These are phyloP conservation scores for Pharus latifolius DNA, from an alignment of 176 grass and related monocot species.

Conservation along the genomic window DNA sequence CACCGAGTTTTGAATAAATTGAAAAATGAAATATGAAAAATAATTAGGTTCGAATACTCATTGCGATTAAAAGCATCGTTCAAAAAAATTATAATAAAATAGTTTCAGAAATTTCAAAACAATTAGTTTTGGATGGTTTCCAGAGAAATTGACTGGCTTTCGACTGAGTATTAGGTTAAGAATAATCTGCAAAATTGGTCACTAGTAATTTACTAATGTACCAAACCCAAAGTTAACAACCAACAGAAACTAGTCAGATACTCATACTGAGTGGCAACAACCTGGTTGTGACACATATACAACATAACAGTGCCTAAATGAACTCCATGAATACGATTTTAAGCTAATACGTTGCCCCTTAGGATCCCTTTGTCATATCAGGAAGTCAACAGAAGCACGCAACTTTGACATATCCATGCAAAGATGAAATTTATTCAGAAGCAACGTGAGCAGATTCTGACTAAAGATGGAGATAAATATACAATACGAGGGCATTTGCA, in stretches of 20 bases:
- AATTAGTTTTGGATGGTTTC: not conserved
- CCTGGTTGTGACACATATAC: not conserved
- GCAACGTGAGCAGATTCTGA: not conserved
- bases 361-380: not conserved
- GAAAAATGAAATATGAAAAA: not conserved
- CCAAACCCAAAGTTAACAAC: not conserved
- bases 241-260: not conserved
- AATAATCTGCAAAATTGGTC: not conserved
- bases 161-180: not conserved
- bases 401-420: not conserved
- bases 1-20: constrained; percentile 10
- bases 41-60: not conserved
- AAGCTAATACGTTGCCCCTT: not conserved
- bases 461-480: not conserved
- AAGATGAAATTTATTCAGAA: not conserved
- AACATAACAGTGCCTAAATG: not conserved
- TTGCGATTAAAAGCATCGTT: not conserved
- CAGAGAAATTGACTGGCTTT: not conserved
- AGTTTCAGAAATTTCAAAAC: not conserved
- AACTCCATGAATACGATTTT: not conserved
- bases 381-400: not conserved
- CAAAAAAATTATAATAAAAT: not conserved
- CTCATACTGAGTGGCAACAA: not conserved
- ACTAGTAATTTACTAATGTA: not conserved
- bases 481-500: not conserved